Evolutionary conservation across 1,284 basidiomycete genomes (phyloP), one percentile per base, ranked within the genome.

Genomic region (Ceratobasidium sp.): DNA sequence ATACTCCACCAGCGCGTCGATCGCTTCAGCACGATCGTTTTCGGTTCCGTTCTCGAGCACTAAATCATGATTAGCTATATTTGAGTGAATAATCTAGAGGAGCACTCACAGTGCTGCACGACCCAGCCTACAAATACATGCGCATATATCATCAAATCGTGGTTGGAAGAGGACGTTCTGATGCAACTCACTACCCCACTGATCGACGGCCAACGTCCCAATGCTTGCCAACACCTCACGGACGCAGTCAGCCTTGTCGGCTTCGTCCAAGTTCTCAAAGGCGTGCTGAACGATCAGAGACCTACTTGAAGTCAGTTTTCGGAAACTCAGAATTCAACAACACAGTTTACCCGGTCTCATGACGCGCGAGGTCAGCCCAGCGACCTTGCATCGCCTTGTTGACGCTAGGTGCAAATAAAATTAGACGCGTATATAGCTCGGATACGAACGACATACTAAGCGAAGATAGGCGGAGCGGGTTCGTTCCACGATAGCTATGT

Each of bases 341-440:
- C 20, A 68, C 33, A 70, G 70, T 82, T 49, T 79, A 93, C 93
- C 94, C 94, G 0, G 94, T 95, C 85, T 95, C 94, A 82, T 95
- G 94, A 82, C 94, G 95, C 23, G 94, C 94, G 61, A 95, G 88
- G 15, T 93, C 90, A 0, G 94, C 94, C 94, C 94, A 95, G 83
- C 94, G 93, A 23, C 94, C 94, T 82, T 93, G 92, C 80, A 95
- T 86, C 1, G 94, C 93, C 81, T 91, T 93, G 84, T 95, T 95
- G 81, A 95, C 93, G 80, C 93, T 94, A 81, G 12, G 20, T 23
- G 75, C 80, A 3, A 82, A 79, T 40, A 72, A 23, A n/a, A 23
- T 61, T 44, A 28, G 46, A 66, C 44, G 2, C 67, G 20, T 28
- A 28, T 70, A 44, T 66, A 1, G 2, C 33, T 33, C 1, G 33